Base-by-base conservation (phyloP, 495 filamentous ascomycete genomes). In the Gamarada debralockiae region DNA sequence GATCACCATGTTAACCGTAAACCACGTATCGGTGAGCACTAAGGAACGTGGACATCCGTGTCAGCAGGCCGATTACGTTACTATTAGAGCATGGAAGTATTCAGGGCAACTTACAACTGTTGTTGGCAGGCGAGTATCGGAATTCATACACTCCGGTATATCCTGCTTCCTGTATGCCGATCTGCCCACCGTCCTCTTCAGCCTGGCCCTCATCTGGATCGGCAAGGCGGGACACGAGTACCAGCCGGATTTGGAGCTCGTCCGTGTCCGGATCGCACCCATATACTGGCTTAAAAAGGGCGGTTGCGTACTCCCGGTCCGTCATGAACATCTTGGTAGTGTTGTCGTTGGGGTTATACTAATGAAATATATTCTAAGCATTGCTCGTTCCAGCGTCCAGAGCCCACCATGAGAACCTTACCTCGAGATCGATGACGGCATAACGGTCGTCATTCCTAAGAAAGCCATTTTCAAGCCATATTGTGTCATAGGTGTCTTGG, bases 321-420 rank as follows among this genome's bases (percentile, higher is more conserved):
- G 77, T 80, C 70, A 77, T 73, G 62, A 80, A 81, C 60, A 80
- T 62, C 58, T 81, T 79, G 15, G 74, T 78, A 14, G 77, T 81
- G 60, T 77, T 70, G 52, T 81, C 77, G 15, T 70, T 61, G 6
- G n/a, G n/a, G n/a, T n/a, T n/a, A n/a, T n/a, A n/a, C n/a, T n/a
- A n/a, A n/a, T n/a, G n/a, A n/a, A n/a, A n/a, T n/a, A n/a, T n/a
- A n/a, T n/a, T n/a, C n/a, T n/a, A n/a, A n/a, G n/a, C n/a, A n/a
- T n/a, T n/a, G 64, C 63, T 15, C 75, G 75, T 43, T 73, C 76
- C 77, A 78, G 46, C 24, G 47, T 18, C 14, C 25, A 24, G 48
- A 29, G 41, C 23, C 25, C 41, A 33, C 31, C 42, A 29, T 33
- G n/a, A n/a, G n/a, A 20, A 4, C 15, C 62, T 44, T 68, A 72